Evolutionary conservation across 345 rosid species (phyloP), one percentile per base, ranked within the genome.

Genomic region (Brassica carinata): DNA sequence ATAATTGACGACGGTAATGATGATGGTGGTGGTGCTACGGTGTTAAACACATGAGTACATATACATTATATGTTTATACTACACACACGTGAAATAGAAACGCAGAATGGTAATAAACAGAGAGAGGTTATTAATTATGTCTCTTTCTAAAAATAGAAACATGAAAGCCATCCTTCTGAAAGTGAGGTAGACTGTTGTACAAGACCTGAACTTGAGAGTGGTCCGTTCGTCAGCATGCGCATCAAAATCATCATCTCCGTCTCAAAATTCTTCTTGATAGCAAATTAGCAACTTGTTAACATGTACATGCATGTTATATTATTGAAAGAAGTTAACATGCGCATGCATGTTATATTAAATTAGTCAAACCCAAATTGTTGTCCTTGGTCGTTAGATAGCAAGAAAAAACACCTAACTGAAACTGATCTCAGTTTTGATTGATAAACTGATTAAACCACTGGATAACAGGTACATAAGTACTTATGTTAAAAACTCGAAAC

Each of bases 101-200:
- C 58, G 61, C 81, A 72, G 55, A 65, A 78, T 79, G 78, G 57
- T 79, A 61, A 67, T 66, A 74, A 63, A 75, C 66, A 75, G 67
- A 74, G 40, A 48, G 58, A 53, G 19, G 58, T 48, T 79, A 27
- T 74, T 36, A 80, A 75, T 62, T 34, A 69, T 74, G 79, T 80
- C 76, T 74, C 71, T 80, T 80, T 74, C 83, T 64, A 15, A 38
- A 74, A 69, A 36, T 64, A 75, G 83, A 80, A 69, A 63, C 31
- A 11, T 80, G 75, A 80, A 80, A 80, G 48, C 79, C 79, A 64
- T 75, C 71, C 71, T 80, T 80, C 79, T 75, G 79, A 74, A 74
- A 80, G 59, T 51, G 79, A 68, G 65, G 75, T 80, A 66, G 83
- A 80, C 83, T 69, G 83, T 79, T 74, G 72, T 76, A 70, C 34